phyloP scores from a whole-genome alignment of 352 stramenopile species.

The Pythium angustatum region DNA sequence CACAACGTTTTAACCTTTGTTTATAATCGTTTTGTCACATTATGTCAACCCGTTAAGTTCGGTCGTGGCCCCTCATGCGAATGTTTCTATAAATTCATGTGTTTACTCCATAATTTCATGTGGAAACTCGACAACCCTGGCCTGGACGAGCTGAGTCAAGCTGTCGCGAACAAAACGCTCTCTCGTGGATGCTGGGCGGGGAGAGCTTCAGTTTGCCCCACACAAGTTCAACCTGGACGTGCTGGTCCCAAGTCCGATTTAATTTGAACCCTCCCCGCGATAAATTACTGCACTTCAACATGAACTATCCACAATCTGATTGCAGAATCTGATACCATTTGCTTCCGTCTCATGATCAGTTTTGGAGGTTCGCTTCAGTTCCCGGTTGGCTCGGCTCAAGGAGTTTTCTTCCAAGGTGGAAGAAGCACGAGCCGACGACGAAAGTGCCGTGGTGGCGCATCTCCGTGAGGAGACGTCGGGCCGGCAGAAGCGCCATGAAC shows the following conservation, averaged over 20 bases:
- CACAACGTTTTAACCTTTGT: too few species aligned
- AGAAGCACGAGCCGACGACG: background rate
- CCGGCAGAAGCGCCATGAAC: constrained; percentile 3
- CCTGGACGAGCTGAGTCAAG: too few species aligned
- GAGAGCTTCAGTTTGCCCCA: constrained; percentile 1
- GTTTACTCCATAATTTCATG: too few species aligned
- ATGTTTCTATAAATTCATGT: too few species aligned
- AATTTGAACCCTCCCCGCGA: background rate
- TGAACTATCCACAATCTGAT: background rate
- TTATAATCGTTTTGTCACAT: too few species aligned
- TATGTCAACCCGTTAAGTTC: too few species aligned
- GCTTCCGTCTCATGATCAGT: background rate
- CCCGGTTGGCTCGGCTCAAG: background rate
- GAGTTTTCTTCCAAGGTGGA: background rate
- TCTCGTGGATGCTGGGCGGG: too few species aligned
- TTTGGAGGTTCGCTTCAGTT: background rate
- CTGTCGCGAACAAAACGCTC: too few species aligned
- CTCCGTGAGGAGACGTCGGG: background rate
- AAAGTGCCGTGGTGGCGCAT: background rate
- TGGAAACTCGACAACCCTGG: too few species aligned
- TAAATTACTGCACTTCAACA: constrained; percentile 4
- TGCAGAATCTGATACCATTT: background rate
- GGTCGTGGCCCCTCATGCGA: too few species aligned
- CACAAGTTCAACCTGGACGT: background rate
- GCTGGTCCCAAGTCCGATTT: background rate